phyloP scores from a whole-genome alignment of 352 stramenopile genomes.

The Phytophthora syringae region DNA sequence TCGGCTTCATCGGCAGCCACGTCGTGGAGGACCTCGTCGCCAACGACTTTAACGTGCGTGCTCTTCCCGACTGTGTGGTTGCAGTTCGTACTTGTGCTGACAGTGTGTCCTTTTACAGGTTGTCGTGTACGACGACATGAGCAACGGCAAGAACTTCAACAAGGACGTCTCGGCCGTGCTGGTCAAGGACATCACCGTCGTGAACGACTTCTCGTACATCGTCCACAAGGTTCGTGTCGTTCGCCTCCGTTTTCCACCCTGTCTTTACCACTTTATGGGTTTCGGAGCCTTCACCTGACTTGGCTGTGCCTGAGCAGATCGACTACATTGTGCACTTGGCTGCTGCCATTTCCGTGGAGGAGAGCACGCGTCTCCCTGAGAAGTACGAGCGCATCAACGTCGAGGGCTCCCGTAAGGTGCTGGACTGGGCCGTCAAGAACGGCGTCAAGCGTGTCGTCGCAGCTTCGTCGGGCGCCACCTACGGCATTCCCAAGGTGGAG shows the following conservation, averaged over 20 bases:
- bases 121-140: conserved; percentile 88
- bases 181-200: conserved; percentile 83
- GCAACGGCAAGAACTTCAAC: conserved; percentile 88
- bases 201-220: conserved; percentile 79
- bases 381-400: conserved; percentile 88
- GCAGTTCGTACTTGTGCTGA: no score
- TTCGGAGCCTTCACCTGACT: conserved; percentile 24
- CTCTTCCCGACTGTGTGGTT: not conserved
- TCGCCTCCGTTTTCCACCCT: conserved; percentile 20
- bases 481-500: conserved; percentile 65
- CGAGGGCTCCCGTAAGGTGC: conserved; percentile 75
- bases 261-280: conserved; percentile 23
- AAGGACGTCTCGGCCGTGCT: conserved; percentile 67
- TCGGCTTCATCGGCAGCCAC: conserved; percentile 88
- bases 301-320: conserved; percentile 45
- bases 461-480: conserved; percentile 75
- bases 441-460: conserved; percentile 80
- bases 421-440: conserved; percentile 78
- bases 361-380: conserved; percentile 80
- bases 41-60: conserved; percentile 75
- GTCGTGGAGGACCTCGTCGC: conserved; percentile 79
- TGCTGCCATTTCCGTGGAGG: conserved; percentile 82
- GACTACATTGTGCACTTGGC: conserved; percentile 84
- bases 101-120: conserved; percentile 40
- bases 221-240: conserved; percentile 64